A percentile compares a stretch with the other conserved stretches of the same genome.
Conservation (phyloP, 2,329 filamentous ascomycete species). For the Aspergillus fumigatiaffinis region DNA sequence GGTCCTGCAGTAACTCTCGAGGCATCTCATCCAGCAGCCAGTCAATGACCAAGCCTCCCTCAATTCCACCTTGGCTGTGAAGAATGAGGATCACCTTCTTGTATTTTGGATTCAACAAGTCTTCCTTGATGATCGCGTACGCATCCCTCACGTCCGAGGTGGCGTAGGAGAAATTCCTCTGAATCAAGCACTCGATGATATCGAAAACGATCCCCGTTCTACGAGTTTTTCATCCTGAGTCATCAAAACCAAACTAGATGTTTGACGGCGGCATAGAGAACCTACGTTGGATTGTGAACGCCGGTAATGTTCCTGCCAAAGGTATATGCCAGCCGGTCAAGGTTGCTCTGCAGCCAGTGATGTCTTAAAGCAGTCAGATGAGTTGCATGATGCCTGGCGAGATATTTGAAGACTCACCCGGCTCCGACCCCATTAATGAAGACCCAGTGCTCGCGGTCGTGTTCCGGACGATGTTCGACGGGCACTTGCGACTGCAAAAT, state of each 20-base stretch:
- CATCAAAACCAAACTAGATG: not conserved
- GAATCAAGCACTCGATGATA: conserved; percentile 70
- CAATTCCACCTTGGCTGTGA: conserved; percentile 75
- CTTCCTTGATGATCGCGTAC: conserved; percentile 61
- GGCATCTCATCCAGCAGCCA: conserved; percentile 71
- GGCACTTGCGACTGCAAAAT: conserved; percentile 37
- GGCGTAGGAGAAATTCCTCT: conserved; percentile 69
- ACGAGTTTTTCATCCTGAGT: not conserved
- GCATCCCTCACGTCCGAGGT: conserved; percentile 59
- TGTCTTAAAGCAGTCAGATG: conserved; percentile 29
- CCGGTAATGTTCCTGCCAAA: conserved; percentile 69
- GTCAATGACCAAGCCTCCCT: conserved; percentile 68
- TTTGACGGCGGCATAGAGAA: not conserved
- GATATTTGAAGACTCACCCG: conserved; percentile 15
- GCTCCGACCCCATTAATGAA: conserved; percentile 68
- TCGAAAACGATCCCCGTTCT: conserved; percentile 68
- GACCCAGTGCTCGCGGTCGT: conserved; percentile 68
- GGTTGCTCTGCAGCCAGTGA: conserved; percentile 66
- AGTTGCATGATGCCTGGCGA: not conserved
- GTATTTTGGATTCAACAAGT: conserved; percentile 58
- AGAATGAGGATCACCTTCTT: conserved; percentile 69
- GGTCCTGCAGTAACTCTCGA: conserved; percentile 60
- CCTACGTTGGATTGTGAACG: conserved; percentile 69
- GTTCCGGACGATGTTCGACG: conserved; percentile 28
- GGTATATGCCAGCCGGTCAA: conserved; percentile 67